Base-by-base conservation (phyloP, 257 asterid genomes). In the Vinca minor region DNA sequence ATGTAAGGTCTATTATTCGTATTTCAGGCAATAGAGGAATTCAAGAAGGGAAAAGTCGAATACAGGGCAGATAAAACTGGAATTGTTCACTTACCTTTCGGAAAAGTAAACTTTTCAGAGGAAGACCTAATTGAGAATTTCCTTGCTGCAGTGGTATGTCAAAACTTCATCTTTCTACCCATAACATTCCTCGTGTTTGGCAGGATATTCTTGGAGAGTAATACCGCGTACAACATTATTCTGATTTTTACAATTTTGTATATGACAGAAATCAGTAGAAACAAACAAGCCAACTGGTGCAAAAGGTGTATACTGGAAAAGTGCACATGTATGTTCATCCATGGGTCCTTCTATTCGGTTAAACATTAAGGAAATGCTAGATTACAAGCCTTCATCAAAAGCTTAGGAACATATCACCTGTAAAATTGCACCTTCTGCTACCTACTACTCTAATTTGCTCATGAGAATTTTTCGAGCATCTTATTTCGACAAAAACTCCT, bases 61-160 rank as follows among this genome's bases (percentile, higher is more conserved):
- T 89, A 68, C 68, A 85, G 98, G 74, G 98, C 98, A 57, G 98
- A 92, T 79, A 92, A 92, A 85, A 89, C 98, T 28, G 98, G 98
- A 80, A 92, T 92, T 28, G 98, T 92, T 53, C 97, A 92, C 86
- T 45, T 92, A 62, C 98, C 98, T 66, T 89, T 89, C 41, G 98
- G 98, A 42, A 89, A 92, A 78, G 86, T 81, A 61, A 62, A 80
- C 72, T 89, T 92, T 69, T 79, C 96, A 41, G 98, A 89, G 84
- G 98, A 85, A 45, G 98, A 92, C 80, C 97, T 92, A 52, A 60
- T 74, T 9, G 64, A 77, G 26, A 92, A 92, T 85, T 82, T 92
- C 59, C 85, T 92, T 29, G 95, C 98, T 62, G 89, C 86, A 1
- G 91, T 80, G 89, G 98, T 89, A 81, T 44, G 81, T 76, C 62